Evolutionary conservation across 2,329 filamentous ascomycete genomes (phyloP), one percentile per base, ranked within the genome.

Genomic region (Emergomyces orientalis): DNA sequence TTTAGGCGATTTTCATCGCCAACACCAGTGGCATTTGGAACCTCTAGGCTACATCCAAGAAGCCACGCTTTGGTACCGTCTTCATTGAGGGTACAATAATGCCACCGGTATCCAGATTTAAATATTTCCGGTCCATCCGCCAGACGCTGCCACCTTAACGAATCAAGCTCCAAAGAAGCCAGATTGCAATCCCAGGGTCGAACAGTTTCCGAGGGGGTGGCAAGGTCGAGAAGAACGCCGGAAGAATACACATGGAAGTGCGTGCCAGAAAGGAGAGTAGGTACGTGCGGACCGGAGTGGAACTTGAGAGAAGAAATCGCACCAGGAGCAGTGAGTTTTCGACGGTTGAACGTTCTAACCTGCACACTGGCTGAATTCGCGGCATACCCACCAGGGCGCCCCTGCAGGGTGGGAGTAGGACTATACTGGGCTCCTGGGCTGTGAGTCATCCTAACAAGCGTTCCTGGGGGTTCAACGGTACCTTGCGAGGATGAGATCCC

Each of bases 191-290:
- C 92, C 66, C 89, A 88, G 2, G 89, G 86, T 8, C 88, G 88
- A 66, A 93, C 93, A 1, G 92, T 92, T 19, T 91, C 88, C 1
- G 92, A 91, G 1, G 93, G 93, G 0, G 94, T 97, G 49, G 96
- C 89, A 72, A 99, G 93, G 73, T 99, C 94, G 43, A 99, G 85
- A 55, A 99, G 83, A 34, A 90, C 92, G 6, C 92, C 92, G 0
- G 93, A 96, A 8, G 91, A 93, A 74, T 96, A 97, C 52, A 93
- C 87, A 73, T 99, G 94, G 71, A 96, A 99, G 75, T 99, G 94
- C 63, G 89, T 93, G 19, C 94, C 94, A 3, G 91, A 89, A 57
- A 90, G 89, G 74, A 97, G 90, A 2, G 89, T 89, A 0, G 94
- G 93, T 19, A 96, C 86, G 72, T 91, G 89, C 4, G 88, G 86